Evolutionary conservation across 2,329 filamentous ascomycete species (phyloP).

Genomic region (Botrytis galanthina): DNA sequence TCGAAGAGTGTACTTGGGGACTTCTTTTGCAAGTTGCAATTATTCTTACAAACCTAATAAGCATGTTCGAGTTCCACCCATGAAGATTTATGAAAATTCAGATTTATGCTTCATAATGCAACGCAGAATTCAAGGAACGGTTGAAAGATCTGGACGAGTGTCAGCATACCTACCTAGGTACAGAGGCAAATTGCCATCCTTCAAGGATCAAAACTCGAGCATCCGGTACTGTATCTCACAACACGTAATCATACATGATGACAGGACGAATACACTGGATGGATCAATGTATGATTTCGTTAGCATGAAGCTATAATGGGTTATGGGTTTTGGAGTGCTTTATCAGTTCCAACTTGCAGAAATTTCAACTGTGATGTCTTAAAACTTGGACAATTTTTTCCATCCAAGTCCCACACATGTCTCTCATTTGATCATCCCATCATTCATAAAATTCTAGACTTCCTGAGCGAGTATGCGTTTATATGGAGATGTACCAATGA

Average conservation of each 20-base stretch:
- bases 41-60: neutral
- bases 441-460: constrained; percentile 11
- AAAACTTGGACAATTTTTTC: constrained; percentile 7
- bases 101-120: neutral
- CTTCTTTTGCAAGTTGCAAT: neutral
- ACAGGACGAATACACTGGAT: neutral
- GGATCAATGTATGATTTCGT: neutral
- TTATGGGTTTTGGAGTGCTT: constrained; percentile 1
- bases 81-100: neutral
- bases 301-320: neutral
- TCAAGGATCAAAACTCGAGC: neutral
- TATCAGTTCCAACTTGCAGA: constrained; percentile 15
- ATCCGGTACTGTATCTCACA: constrained; percentile 6
- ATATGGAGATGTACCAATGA: constrained; percentile 10
- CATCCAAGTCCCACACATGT: neutral
- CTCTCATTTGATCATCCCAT: neutral
- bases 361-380: constrained; percentile 8
- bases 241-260: constrained; percentile 14
- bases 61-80: neutral
- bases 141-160: neutral
- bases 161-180: too few species aligned
- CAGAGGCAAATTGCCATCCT: neutral
- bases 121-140: neutral
- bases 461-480: neutral
- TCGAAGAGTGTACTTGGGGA: neutral